These are phyloP conservation scores for Starmerella bombi DNA, from an alignment of 805 yeast genomes.

Conservation along the genomic window DNA sequence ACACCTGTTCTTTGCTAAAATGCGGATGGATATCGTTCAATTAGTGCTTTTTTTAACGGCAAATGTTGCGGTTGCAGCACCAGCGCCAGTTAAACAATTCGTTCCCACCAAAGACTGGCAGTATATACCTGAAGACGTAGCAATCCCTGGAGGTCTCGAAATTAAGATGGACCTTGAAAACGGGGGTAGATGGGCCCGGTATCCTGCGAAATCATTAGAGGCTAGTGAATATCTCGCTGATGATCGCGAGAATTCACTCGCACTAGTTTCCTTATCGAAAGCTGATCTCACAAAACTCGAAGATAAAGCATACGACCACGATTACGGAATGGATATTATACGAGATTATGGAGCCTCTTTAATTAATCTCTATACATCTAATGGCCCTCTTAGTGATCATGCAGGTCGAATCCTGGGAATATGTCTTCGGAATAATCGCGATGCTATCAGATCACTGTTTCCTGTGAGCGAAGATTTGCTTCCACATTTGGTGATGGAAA, in stretches of 20 bases:
- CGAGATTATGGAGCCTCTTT: constrained; percentile 23
- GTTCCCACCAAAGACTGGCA: constrained; percentile 60
- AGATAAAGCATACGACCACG: constrained; percentile 49
- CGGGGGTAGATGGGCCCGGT: constrained; percentile 53
- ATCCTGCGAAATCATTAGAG: constrained; percentile 19
- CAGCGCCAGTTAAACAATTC: constrained; percentile 30
- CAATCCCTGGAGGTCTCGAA: constrained; percentile 68
- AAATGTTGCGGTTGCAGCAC: too few species aligned
- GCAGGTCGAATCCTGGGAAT: constrained; percentile 50
- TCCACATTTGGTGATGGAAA: constrained; percentile 1
- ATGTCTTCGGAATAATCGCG: constrained; percentile 60
- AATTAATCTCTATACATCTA: constrained; percentile 6
- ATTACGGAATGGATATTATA: constrained; percentile 39
- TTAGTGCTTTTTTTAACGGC: too few species aligned
- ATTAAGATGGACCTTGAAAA: constrained; percentile 65
- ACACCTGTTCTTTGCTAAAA: too few species aligned
- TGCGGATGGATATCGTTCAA: too few species aligned
- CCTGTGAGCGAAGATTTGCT: constrained; percentile 3
- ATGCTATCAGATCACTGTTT: constrained; percentile 29
- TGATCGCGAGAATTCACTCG: not conserved
- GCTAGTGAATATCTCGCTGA: not conserved
- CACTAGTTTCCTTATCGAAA: not conserved
- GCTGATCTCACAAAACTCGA: constrained; percentile 33
- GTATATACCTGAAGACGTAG: constrained; percentile 52
- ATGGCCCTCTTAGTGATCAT: constrained; percentile 31